Base-by-base conservation (phyloP, 2,329 filamentous ascomycete genomes). In the Colletotrichum camelliae region DNA sequence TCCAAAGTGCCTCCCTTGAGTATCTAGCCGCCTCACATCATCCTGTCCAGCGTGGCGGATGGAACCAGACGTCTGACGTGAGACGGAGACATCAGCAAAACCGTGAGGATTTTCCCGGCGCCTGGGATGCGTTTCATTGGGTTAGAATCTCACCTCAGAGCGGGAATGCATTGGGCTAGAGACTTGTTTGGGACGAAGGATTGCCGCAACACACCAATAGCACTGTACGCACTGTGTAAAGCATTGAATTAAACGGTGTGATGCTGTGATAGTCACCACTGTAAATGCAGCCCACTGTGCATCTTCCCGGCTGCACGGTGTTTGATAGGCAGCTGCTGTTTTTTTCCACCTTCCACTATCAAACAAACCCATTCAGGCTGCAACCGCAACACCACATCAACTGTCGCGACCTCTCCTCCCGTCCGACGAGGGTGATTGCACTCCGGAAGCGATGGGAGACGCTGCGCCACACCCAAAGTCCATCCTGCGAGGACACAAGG, bases 401-500 rank as follows among this genome's bases (percentile, higher is more conserved):
- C 48, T 10, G 31, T 29, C 31, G 57, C 33, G 61, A 37, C 35
- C 29, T 31, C 7, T 29, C 29, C n/a, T 12, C 35, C n/a, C n/a
- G 35, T 60, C 48, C 10, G 35, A 24, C 27, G 27, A 24, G n/a
- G 21, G 13, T 4, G 5, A n/a, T 67, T 7, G 10, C 52, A 39
- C n/a, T 29, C 35, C 39, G 18, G 15, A 27, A 72, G 61, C 70
- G 69, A 83, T 83, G 82, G 76, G 79, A 52, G 74, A 76, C 66
- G 77, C 80, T 68, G 55, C 33, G 73, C 83, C 84, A n/a, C 85
- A 87, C 61, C 90, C 90, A 39, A 90, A 87, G 79, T 86, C 88
- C 82, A 92, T 98, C 75, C 90, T 99, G 48, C 94, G 97, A 77
- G 97, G 97, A 68, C 97, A 98, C 86, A 90, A 91, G 70, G 90